Conservation (phyloP, 148 eudicot species). For the Chenopodium berlandieri region DNA sequence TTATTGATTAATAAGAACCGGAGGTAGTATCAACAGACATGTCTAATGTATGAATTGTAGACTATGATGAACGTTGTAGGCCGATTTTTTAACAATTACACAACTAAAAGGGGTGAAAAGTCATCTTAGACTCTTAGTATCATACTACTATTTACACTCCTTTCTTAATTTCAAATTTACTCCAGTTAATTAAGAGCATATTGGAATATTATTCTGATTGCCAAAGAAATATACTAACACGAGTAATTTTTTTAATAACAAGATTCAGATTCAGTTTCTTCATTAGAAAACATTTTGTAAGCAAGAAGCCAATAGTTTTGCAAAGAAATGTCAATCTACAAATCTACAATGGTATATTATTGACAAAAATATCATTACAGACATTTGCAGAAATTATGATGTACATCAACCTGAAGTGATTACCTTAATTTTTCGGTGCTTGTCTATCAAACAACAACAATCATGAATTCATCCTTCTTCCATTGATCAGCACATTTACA, state of each 20-base stretch:
- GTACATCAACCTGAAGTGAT: background rate
- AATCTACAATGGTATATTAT: background rate
- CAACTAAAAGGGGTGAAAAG: too few species aligned
- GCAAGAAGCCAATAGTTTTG: background rate
- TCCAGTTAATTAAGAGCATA: too few species aligned
- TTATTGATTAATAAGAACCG: too few species aligned
- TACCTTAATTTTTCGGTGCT: background rate
- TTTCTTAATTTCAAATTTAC: too few species aligned
- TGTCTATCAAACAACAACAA: background rate
- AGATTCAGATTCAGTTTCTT: background rate
- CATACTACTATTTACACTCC: too few species aligned
- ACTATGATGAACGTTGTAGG: too few species aligned
- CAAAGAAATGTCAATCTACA: background rate
- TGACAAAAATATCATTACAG: background rate
- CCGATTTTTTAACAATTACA: too few species aligned
- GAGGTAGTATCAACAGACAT: too few species aligned
- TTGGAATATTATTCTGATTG: too few species aligned
- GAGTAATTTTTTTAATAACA: background rate
- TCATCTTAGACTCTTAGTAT: too few species aligned
- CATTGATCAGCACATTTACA: background rate
- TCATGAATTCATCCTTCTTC: background rate
- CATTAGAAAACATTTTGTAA: background rate
- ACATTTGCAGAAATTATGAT: background rate
- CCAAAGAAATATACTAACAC: too few species aligned
- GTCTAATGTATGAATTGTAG: too few species aligned